phyloP scores from a whole-genome alignment of 768 basidiomycete genomes.

The Kockovaella imperatae region DNA sequence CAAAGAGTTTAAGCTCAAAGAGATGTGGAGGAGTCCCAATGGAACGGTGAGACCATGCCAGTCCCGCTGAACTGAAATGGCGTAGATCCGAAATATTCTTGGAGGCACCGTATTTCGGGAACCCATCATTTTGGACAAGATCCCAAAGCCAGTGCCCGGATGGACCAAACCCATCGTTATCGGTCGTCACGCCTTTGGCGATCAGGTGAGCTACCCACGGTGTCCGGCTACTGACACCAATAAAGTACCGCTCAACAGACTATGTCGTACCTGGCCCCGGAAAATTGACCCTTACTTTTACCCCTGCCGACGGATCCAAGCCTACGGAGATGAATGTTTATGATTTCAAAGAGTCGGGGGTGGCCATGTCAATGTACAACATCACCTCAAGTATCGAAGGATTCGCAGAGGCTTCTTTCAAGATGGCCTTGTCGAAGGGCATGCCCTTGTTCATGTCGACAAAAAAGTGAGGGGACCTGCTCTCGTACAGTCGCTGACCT shows the following conservation, averaged over 20 bases:
- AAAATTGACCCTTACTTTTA: constrained; percentile 86
- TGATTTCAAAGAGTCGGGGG: constrained; percentile 85
- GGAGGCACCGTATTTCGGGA: constrained; percentile 98
- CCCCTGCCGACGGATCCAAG: constrained; percentile 66
- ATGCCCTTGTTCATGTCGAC: constrained; percentile 80
- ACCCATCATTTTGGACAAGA: constrained; percentile 82
- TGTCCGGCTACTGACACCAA: not conserved
- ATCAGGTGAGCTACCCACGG: constrained; percentile 55
- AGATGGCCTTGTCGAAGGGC: constrained; percentile 69
- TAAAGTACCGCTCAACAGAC: constrained; percentile 84
- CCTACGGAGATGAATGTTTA: constrained; percentile 71
- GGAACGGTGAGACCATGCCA: constrained; percentile 59
- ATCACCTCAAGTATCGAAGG: constrained; percentile 91
- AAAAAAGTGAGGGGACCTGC: constrained; percentile 57
- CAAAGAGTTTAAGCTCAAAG: constrained; percentile 92
- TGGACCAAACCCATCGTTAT: constrained; percentile 96
- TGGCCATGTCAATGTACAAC: constrained; percentile 97
- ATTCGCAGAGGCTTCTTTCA: constrained; percentile 96
- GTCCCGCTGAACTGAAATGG: not conserved
- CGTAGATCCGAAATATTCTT: constrained; percentile 87
- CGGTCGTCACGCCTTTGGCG: constrained; percentile 94
- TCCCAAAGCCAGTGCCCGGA: constrained; percentile 90
- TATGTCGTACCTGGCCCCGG: constrained; percentile 84
- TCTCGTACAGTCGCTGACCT: not conserved
- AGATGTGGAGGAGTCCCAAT: constrained; percentile 98